Percentiles rank a stretch among this genome's conserved stretches.
Conservation (phyloP, 2,329 filamentous ascomycete genomes). For the Cercospora berteroae region DNA sequence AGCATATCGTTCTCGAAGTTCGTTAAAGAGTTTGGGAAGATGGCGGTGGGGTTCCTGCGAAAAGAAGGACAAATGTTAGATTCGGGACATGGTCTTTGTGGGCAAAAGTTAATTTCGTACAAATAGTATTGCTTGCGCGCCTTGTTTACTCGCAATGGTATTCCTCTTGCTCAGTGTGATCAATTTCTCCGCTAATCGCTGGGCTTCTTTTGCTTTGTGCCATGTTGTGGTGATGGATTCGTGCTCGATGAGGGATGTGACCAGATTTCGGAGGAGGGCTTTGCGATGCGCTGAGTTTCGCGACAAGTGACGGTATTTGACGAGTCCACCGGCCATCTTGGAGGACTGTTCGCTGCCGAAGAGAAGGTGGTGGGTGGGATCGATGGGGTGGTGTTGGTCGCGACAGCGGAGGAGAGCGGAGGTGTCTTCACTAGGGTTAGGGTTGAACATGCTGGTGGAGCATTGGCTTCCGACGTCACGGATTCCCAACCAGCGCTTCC, state of each 20-base stretch:
- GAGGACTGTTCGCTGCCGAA: background rate
- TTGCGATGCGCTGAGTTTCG: slow-evolving; percentile 84
- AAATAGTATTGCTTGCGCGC: slow-evolving; percentile 73
- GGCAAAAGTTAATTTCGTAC: slow-evolving; percentile 50
- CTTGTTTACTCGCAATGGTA: slow-evolving; percentile 73
- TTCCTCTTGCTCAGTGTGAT: slow-evolving; percentile 93
- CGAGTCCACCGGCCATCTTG: slow-evolving; percentile 77
- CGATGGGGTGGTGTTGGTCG: background rate
- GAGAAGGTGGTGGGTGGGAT: background rate
- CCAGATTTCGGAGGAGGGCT: slow-evolving; percentile 90
- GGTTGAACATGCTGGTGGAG: background rate
- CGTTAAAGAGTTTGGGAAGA: slow-evolving; percentile 83
- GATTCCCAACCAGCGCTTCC: background rate
- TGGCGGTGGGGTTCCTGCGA: slow-evolving; percentile 18
- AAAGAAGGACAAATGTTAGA: background rate
- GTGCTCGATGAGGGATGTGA: slow-evolving; percentile 89
- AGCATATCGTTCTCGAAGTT: slow-evolving; percentile 75
- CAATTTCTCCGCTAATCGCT: slow-evolving; percentile 87
- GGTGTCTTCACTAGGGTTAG: slow-evolving; percentile 2
- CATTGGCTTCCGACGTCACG: background rate
- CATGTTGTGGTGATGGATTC: slow-evolving; percentile 95
- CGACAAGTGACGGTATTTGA: slow-evolving; percentile 86
- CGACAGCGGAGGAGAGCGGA: slow-evolving; percentile 5
- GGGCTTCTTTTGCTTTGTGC: slow-evolving; percentile 95
- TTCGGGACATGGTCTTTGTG: background rate